A percentile compares a stretch with the other conserved stretches of the same genome.
These are phyloP conservation scores for Chaetomium olivaceum DNA, from an alignment of 2,329 filamentous ascomycete genomes.

Conservation along the genomic window DNA sequence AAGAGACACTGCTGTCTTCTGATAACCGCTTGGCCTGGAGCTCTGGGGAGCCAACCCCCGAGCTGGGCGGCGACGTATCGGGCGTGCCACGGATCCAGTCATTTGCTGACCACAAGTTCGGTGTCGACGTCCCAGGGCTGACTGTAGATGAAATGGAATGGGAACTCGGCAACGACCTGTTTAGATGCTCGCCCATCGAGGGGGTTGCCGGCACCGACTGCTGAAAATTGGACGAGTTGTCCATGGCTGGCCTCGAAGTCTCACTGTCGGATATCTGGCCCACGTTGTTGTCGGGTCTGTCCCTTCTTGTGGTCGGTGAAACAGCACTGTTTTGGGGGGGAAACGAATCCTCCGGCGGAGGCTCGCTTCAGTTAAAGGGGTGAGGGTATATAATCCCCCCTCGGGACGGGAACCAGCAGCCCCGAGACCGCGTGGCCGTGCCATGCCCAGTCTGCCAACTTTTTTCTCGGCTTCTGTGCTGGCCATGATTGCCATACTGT, in stretches of 20 bases:
- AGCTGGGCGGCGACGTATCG: slow-evolving; percentile 33
- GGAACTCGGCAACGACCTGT: slow-evolving; percentile 26
- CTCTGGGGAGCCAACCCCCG: slow-evolving; percentile 32
- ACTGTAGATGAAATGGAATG: slow-evolving; percentile 28
- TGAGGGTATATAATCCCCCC: slow-evolving; percentile 26
- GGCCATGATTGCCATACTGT: not conserved
- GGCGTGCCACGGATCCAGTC: slow-evolving; percentile 29
- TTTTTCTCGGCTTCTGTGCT: not conserved
- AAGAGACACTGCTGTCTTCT: slow-evolving; percentile 17
- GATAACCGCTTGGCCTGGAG: slow-evolving; percentile 25
- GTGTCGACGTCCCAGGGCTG: slow-evolving; percentile 26
- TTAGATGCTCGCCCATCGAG: slow-evolving; percentile 15
- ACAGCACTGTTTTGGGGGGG: not conserved
- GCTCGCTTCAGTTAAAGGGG: slow-evolving; percentile 1
- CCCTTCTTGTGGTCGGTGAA: slow-evolving; percentile 4
- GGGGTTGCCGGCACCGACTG: slow-evolving; percentile 7
- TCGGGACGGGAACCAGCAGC: not conserved
- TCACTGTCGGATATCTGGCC: slow-evolving; percentile 4
- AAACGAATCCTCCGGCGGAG: slow-evolving; percentile 7
- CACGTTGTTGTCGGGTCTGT: not conserved
- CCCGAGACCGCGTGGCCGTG: not conserved
- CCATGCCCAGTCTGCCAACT: not conserved
- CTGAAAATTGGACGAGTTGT: slow-evolving; percentile 7
- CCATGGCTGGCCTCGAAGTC: slow-evolving; percentile 18
- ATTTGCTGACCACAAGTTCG: slow-evolving; percentile 26